phyloP scores from a whole-genome alignment of 805 yeast species.

The Wickerhamiella lipophila region DNA sequence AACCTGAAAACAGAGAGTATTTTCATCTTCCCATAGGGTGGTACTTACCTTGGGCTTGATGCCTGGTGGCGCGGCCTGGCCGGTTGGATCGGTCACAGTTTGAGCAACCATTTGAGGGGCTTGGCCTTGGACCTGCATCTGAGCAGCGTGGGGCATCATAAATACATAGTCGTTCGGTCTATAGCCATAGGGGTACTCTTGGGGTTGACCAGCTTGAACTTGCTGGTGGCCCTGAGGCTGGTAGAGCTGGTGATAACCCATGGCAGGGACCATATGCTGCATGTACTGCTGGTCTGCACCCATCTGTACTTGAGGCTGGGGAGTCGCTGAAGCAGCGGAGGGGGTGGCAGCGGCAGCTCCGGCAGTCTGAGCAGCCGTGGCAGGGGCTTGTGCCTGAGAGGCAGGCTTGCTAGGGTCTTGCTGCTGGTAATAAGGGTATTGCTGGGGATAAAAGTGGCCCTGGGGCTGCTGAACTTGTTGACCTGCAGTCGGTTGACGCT shows the following conservation, averaged over 20 bases:
- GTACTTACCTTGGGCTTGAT: conserved; percentile 54
- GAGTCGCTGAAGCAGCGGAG: conserved; percentile 11
- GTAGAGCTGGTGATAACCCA: conserved; percentile 8
- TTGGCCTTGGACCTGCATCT: conserved; percentile 11
- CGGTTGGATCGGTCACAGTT: conserved; percentile 30
- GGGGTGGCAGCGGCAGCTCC: conserved; percentile 14
- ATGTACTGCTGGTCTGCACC: not conserved
- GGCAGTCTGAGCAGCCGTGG: conserved; percentile 14
- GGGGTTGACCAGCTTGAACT: conserved; percentile 8
- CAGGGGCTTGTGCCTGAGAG: conserved; percentile 18
- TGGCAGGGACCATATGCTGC: conserved; percentile 9
- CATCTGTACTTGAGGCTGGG: conserved; percentile 10
- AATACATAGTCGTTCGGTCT: conserved; percentile 11
- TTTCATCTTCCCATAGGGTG: conserved; percentile 86
- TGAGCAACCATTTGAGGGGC: conserved; percentile 7
- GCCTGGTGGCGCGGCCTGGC: conserved; percentile 31
- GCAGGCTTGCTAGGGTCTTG: conserved; percentile 14
- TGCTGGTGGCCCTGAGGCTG: conserved; percentile 10
- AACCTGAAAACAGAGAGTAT: conserved; percentile 72
- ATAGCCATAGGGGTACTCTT: conserved; percentile 11
- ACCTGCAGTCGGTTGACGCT: conserved; percentile 5
- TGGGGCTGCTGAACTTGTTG: conserved; percentile 3
- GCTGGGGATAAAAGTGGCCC: conserved; percentile 14
- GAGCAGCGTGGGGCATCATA: conserved; percentile 13
- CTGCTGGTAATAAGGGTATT: conserved; percentile 16